A percentile compares a stretch with the other conserved stretches of the same genome.
phyloP scores from a whole-genome alignment of 139 green algal species.

The Astrephomene gubernaculifera region DNA sequence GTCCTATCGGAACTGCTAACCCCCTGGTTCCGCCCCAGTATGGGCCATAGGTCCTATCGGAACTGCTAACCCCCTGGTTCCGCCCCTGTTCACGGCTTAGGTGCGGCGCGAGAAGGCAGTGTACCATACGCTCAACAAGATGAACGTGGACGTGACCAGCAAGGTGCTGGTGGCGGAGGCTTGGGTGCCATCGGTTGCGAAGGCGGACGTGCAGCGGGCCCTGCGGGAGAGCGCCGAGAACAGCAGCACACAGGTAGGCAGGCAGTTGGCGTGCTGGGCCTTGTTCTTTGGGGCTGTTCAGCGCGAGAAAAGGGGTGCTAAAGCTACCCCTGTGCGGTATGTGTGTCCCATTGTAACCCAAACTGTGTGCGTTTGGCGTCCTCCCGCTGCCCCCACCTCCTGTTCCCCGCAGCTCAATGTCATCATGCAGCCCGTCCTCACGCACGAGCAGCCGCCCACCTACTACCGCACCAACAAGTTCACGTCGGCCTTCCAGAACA shows the following conservation, averaged over 20 bases:
- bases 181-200: constrained; percentile 85
- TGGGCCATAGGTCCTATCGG: no score
- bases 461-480: constrained; percentile 95
- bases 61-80: no score
- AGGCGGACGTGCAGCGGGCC: constrained; percentile 75
- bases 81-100: no score
- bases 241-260: constrained; percentile 60
- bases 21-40: no score
- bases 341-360: no score
- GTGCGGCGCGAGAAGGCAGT: constrained; percentile 89
- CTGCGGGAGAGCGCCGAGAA: constrained; percentile 65
- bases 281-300: no score
- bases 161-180: constrained; percentile 97
- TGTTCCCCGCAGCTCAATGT: constrained; percentile 75
- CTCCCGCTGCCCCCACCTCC: no score
- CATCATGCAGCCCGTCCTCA: constrained; percentile 90
- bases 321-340: neutral
- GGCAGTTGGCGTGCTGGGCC: no score
- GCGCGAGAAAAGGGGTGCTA: no score
- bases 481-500: constrained; percentile 91
- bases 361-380: no score
- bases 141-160: constrained; percentile 90
- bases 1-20: no score
- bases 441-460: constrained; percentile 90
- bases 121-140: constrained; percentile 99